phyloP scores from a whole-genome alignment of 1,284 basidiomycete genomes.

The Marasmius tenuissimus region DNA sequence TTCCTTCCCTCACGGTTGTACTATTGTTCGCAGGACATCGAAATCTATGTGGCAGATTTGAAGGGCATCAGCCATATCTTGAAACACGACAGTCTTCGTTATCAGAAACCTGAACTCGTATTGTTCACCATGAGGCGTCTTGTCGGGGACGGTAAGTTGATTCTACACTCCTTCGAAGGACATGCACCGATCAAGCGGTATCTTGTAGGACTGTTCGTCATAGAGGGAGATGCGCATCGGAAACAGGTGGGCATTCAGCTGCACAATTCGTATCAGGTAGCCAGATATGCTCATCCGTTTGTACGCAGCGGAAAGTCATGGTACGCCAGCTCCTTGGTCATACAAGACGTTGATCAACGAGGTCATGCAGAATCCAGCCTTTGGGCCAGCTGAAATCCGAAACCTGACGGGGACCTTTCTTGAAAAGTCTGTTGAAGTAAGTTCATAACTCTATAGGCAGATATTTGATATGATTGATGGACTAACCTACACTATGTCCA shows the following conservation, averaged over 20 bases:
- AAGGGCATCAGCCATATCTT: constrained; percentile 13
- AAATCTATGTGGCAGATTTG: constrained; percentile 9
- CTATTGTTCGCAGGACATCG: not conserved
- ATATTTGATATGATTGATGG: not conserved
- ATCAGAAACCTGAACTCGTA: constrained; percentile 7
- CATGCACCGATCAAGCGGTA: not conserved
- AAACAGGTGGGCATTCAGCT: constrained; percentile 7
- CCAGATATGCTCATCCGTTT: not conserved
- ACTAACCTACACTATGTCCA: constrained; percentile 31
- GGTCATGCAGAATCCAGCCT: constrained; percentile 13
- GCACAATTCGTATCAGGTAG: not conserved
- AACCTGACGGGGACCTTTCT: constrained; percentile 12
- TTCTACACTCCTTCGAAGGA: not conserved
- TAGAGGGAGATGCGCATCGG: constrained; percentile 11
- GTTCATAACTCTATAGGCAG: not conserved
- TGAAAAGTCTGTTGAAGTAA: constrained; percentile 14
- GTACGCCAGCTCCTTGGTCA: not conserved
- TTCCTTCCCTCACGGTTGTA: not conserved
- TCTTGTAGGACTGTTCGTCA: constrained; percentile 4
- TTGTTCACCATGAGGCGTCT: constrained; percentile 1
- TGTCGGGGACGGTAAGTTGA: constrained; percentile 5
- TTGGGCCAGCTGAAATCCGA: constrained; percentile 10
- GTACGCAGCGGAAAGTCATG: constrained; percentile 11
- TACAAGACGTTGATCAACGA: not conserved
- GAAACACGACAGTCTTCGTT: constrained; percentile 3